Conservation (phyloP, 768 basidiomycete species). For the Hydnomerulius pinastri region DNA sequence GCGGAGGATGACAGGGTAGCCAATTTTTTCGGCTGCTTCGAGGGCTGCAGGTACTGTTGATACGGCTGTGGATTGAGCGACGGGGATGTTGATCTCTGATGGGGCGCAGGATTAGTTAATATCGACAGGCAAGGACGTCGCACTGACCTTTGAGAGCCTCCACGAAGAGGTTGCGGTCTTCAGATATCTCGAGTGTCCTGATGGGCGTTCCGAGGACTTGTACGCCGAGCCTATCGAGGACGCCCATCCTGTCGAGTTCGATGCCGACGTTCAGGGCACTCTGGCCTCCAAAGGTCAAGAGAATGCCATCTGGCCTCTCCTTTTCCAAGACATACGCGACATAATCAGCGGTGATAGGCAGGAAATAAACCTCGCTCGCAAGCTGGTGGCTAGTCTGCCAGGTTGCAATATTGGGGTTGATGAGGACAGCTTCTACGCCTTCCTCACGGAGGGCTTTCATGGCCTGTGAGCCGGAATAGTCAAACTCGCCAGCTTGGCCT, state of each 20-base stretch:
- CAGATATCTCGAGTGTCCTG: constrained; percentile 92
- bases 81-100: constrained; percentile 96
- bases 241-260: constrained; percentile 93
- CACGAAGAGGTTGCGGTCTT: constrained; percentile 94
- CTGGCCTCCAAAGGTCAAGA: constrained; percentile 98
- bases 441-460: constrained; percentile 97
- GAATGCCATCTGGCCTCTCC: constrained; percentile 95
- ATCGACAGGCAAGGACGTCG: neutral
- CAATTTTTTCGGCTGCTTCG: constrained; percentile 85
- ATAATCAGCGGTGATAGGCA: constrained; percentile 95
- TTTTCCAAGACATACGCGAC: constrained; percentile 99
- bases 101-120: constrained; percentile 6
- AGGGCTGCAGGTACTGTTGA: constrained; percentile 94
- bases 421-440: constrained; percentile 90
- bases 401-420: constrained; percentile 99
- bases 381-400: constrained; percentile 99
- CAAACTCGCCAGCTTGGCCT: constrained; percentile 99
- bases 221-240: constrained; percentile 89
- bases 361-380: constrained; percentile 95
- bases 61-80: constrained; percentile 93
- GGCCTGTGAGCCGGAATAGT: constrained; percentile 98
- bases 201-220: constrained; percentile 96
- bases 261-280: constrained; percentile 98
- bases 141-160: constrained; percentile 89
- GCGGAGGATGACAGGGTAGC: constrained; percentile 97